A percentile compares a stretch with the other conserved stretches of the same genome.
phyloP scores from a whole-genome alignment of 441 rosid species.

The Corymbia citriodora region DNA sequence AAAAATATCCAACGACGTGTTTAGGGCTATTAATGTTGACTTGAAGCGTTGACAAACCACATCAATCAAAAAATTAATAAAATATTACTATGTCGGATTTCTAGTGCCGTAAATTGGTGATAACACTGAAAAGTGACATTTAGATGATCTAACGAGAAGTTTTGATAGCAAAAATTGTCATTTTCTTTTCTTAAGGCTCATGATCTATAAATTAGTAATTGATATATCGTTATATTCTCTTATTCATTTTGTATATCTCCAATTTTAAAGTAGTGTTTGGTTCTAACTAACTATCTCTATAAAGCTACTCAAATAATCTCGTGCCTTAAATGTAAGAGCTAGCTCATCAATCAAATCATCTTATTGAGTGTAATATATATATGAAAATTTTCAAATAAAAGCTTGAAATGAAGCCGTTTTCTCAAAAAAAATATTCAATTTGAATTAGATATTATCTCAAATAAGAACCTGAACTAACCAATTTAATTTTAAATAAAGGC shows the following conservation, averaged over 20 bases:
- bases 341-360: neutral
- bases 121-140: neutral
- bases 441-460: too few species aligned
- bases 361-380: neutral
- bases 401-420: too few species aligned
- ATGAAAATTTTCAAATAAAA: too few species aligned
- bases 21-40: neutral
- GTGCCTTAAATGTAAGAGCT: neutral
- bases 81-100: too few species aligned
- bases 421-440: too few species aligned
- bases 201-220: neutral
- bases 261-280: neutral
- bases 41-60: neutral
- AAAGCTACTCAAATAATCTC: neutral
- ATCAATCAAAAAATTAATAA: too few species aligned
- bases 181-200: neutral
- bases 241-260: neutral
- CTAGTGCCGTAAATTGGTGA: accelerated
- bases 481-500: too few species aligned
- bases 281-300: neutral
- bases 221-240: neutral
- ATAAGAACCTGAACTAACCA: too few species aligned
- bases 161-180: neutral
- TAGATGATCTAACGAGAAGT: too few species aligned
- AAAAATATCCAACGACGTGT: neutral